Base-by-base conservation (phyloP, 1,284 basidiomycete genomes). In the Rhodofomes roseus region DNA sequence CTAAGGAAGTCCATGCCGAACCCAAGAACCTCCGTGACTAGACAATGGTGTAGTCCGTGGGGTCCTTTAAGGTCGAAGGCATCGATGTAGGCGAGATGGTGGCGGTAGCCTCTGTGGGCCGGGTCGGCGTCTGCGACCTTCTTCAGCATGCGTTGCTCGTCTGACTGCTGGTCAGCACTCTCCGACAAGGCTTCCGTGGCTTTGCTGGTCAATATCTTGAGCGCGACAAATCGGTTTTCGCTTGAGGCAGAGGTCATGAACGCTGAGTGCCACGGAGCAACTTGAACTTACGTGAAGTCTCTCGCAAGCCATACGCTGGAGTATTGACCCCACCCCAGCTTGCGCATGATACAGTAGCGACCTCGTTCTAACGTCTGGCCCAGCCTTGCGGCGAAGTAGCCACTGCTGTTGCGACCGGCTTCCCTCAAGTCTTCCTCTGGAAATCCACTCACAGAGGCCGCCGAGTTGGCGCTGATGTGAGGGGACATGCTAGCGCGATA, bases 1-100 rank as follows among this genome's bases (percentile, higher is more conserved):
- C 75, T 61, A 74, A 78, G 27, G 72, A 56, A 50, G 41, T 56
- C 52, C 20, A 60, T n/a, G 60, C 78, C 79, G 65, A 76, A 76
- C 16, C 79, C 78, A 29, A 80, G 72, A 22, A 77, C 78, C 65
- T 81, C 79, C 55, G 80, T 80, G 14, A 79, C 78, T 74, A 81
- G 76, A 69, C 79, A 80, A 29, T 77, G 73, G 67, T 81, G 79
- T 5, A 69, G 70, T 14, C 79, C 79, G 40, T 61, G 55, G 0
- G 57, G 55, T 34, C 64, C 57, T 7, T 59, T 57, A 41, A 62
- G 56, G 36, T 39, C 44, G 57, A 67, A 68, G 9, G 34, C 51
- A 29, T 60, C 53, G 4, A 53, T n/a, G 46, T 53, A 58, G 27
- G 36, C 51, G 56, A 59, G 51, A 18, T 25, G 34, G 31, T 60